phyloP scores from a whole-genome alignment of 257 asterid species.

The Primulina huaijiensis region DNA sequence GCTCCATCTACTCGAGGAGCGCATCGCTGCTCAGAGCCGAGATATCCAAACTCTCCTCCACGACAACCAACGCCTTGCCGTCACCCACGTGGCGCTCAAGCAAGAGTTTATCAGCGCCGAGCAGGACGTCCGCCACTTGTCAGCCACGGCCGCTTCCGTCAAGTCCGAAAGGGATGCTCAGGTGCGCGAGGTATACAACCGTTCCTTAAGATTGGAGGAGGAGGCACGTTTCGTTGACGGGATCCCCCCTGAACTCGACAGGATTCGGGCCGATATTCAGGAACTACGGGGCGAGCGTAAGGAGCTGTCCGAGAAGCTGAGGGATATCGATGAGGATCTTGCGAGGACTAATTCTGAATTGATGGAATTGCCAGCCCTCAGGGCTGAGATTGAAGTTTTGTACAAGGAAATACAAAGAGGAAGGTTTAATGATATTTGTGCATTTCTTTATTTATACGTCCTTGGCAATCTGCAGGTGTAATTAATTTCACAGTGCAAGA shows the following conservation, averaged over 20 bases:
- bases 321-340: conserved; percentile 44
- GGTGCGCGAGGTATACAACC: conserved; percentile 64
- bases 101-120: conserved; percentile 51
- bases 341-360: conserved; percentile 32
- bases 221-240: conserved; percentile 49
- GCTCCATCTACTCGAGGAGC: conserved; percentile 40
- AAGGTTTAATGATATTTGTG: conserved; percentile 43
- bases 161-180: conserved; percentile 70
- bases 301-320: conserved; percentile 43
- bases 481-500: neutral
- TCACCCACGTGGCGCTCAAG: conserved; percentile 63
- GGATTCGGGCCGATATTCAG: conserved; percentile 46
- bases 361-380: conserved; percentile 41
- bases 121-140: conserved; percentile 64
- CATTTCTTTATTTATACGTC: conserved; percentile 11
- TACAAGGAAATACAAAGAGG: conserved; percentile 64
- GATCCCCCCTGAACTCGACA: conserved; percentile 41
- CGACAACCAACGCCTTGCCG: conserved; percentile 79
- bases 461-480: neutral
- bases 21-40: conserved; percentile 50
- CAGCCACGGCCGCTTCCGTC: conserved; percentile 50
- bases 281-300: conserved; percentile 46
- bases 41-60: conserved; percentile 62
- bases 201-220: conserved; percentile 50
- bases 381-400: conserved; percentile 48